Evolutionary conservation across 2,329 filamentous ascomycete species (phyloP), one percentile per base, ranked within the genome.

Genomic region (Xylariomycetidae sp.): DNA sequence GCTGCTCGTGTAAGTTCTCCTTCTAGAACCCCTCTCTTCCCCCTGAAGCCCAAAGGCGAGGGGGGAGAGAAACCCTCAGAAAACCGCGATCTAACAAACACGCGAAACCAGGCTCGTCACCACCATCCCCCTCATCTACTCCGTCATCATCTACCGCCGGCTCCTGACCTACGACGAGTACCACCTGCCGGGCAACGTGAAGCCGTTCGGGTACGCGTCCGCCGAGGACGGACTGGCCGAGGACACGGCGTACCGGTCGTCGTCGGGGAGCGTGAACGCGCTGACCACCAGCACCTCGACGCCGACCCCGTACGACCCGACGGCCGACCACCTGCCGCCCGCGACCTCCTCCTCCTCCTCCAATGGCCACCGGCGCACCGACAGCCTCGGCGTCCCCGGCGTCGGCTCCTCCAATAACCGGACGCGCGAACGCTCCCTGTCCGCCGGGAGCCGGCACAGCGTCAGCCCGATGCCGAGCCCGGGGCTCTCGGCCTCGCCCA

Each of bases 151-250:
- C 18, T 73, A 72, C 53, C 66, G 65, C 31, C 65, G 68, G 12
- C 54, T 73, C 10, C 53, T 65, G 14, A 49, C 58, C 19, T 68
- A 70, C 47, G 67, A 75, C 44, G 65, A 71, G 43, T 70, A 74
- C 42, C 56, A 65, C 39, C 59, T 69, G 24, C 63, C 70, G 7
- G 55, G 61, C 38, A 70, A 73, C 52, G 57, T 66, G 38, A 72
- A 72, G 43, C 53, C 59, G 12, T 72, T 63, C 45, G 67, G 68
- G 25, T 72, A 64, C 54, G 46, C 42, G 35, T 52, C 22, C 33
- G 42, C 25, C 42, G 56, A 50, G 19, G 54, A 48, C 34, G n/a
- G n/a, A n/a, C 54, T 45, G 30, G 50, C 41, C 17, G 53, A 47
- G 38, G 56, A 49, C 28, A 52, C 43, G 10, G 31, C 31, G 14